phyloP scores from a whole-genome alignment of 352 stramenopile species.

The Peronosclerospora sorghi region DNA sequence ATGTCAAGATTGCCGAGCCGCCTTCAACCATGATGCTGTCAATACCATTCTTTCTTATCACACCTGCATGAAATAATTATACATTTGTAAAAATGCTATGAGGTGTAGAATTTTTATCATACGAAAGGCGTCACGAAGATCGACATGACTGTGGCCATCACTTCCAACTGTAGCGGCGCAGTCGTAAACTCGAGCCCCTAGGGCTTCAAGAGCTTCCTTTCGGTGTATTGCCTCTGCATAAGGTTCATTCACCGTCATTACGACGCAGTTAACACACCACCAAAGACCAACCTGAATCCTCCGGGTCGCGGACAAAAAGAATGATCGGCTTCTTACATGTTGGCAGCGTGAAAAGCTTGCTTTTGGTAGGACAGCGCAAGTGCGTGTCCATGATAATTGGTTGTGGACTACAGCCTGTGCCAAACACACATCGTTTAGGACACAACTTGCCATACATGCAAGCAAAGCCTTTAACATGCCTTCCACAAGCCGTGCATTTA shows the following conservation, averaged over 20 bases:
- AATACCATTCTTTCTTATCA: constrained; percentile 30
- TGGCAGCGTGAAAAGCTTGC: constrained; percentile 69
- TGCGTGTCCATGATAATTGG: constrained; percentile 70
- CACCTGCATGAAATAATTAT: constrained; percentile 12
- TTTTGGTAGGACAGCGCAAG: constrained; percentile 46
- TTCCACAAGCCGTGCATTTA: constrained; percentile 60
- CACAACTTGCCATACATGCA: not conserved
- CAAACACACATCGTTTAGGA: not conserved
- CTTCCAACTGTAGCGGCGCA: constrained; percentile 17
- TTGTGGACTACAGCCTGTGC: constrained; percentile 42
- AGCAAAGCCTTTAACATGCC: constrained; percentile 14
- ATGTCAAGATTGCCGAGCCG: constrained; percentile 60
- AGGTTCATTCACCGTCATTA: not conserved
- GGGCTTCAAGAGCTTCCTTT: constrained; percentile 26
- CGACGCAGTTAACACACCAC: not conserved
- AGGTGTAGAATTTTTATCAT: not conserved
- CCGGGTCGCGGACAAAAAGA: constrained; percentile 21
- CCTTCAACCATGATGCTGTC: constrained; percentile 78
- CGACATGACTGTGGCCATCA: constrained; percentile 23
- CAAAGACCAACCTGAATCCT: constrained; percentile 15
- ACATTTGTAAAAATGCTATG: not conserved
- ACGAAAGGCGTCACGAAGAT: constrained; percentile 58
- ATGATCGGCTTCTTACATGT: constrained; percentile 65
- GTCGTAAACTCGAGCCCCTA: constrained; percentile 33
- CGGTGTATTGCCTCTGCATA: constrained; percentile 26